phyloP scores from a whole-genome alignment of 2,329 filamentous ascomycete genomes.

The Ophiobolus disseminans region DNA sequence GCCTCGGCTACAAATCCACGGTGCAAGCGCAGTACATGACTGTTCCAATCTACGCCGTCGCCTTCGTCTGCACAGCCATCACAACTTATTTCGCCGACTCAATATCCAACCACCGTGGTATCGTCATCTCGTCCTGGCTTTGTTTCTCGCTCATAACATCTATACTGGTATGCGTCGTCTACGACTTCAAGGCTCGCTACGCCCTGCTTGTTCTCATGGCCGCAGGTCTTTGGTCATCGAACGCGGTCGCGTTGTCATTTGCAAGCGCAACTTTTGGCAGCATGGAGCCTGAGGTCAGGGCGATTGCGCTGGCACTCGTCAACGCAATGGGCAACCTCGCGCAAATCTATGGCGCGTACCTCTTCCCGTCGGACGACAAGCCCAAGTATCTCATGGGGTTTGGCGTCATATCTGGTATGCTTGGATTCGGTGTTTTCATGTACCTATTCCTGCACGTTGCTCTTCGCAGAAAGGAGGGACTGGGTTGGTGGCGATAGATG shows the following conservation, averaged over 20 bases:
- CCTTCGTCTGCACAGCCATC: slow-evolving; percentile 58
- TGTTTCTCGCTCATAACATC: slow-evolving; percentile 48
- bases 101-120: slow-evolving; percentile 54
- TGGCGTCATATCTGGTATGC: slow-evolving; percentile 42
- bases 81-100: slow-evolving; percentile 59
- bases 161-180: slow-evolving; percentile 53
- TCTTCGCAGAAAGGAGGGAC: slow-evolving; percentile 32
- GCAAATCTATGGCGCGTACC: slow-evolving; percentile 62
- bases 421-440: slow-evolving; percentile 37
- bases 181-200: slow-evolving; percentile 62
- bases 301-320: slow-evolving; percentile 60
- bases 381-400: slow-evolving; percentile 54
- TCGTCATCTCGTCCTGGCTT: slow-evolving; percentile 60
- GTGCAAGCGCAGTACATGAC: slow-evolving; percentile 60
- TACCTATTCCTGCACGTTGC: slow-evolving; percentile 41
- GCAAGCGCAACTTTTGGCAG: slow-evolving; percentile 60
- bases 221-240: slow-evolving; percentile 61
- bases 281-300: slow-evolving; percentile 59
- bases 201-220: slow-evolving; percentile 64
- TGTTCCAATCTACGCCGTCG: slow-evolving; percentile 61
- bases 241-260: slow-evolving; percentile 60
- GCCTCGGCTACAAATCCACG: slow-evolving; percentile 57
- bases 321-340: slow-evolving; percentile 63
- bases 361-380: slow-evolving; percentile 58
- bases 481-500: slow-evolving; percentile 9